A percentile compares a stretch with the other conserved stretches of the same genome.
Conservation (phyloP, 371 early-diverging fungal genomes). For the Mortierella sp. region DNA sequence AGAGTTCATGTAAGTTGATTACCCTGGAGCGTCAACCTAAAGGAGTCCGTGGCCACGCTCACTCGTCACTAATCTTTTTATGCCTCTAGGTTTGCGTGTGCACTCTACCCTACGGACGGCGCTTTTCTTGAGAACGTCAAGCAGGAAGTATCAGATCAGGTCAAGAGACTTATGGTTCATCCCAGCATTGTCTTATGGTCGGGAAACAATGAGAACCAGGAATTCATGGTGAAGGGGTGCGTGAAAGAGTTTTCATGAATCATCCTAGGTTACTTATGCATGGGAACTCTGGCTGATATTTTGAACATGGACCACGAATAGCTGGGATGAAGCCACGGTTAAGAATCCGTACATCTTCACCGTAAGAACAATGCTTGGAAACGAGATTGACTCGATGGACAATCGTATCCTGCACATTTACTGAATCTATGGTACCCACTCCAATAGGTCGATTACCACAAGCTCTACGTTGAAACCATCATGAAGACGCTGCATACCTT, state of each 20-base stretch:
- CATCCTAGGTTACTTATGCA: too few species aligned
- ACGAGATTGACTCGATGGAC: too few species aligned
- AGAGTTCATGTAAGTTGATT: slow-evolving; percentile 58
- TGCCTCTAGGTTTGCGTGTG: slow-evolving; percentile 58
- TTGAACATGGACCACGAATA: neutral
- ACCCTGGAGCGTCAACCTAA: neutral
- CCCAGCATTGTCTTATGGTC: slow-evolving; percentile 60
- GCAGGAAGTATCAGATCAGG: slow-evolving; percentile 53
- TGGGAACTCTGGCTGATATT: too few species aligned
- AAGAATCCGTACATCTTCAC: slow-evolving; percentile 43
- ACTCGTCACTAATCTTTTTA: neutral
- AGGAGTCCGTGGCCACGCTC: neutral
- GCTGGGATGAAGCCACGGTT: slow-evolving; percentile 39
- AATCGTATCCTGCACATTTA: too few species aligned
- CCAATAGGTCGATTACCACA: slow-evolving; percentile 39
- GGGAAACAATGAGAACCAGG: slow-evolving; percentile 68
- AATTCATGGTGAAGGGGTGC: slow-evolving; percentile 52
- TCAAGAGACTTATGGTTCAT: slow-evolving; percentile 53
- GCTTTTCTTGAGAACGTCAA: slow-evolving; percentile 56
- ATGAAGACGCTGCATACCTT: slow-evolving; percentile 9
- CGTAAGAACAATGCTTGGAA: slow-evolving; percentile 23
- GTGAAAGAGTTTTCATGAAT: neutral
- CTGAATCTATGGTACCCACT: too few species aligned
- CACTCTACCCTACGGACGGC: slow-evolving; percentile 57
- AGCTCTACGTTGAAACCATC: slow-evolving; percentile 41